These are phyloP conservation scores for Stenocarpella maydis DNA, from an alignment of 2,329 filamentous ascomycete species.

Conservation along the genomic window DNA sequence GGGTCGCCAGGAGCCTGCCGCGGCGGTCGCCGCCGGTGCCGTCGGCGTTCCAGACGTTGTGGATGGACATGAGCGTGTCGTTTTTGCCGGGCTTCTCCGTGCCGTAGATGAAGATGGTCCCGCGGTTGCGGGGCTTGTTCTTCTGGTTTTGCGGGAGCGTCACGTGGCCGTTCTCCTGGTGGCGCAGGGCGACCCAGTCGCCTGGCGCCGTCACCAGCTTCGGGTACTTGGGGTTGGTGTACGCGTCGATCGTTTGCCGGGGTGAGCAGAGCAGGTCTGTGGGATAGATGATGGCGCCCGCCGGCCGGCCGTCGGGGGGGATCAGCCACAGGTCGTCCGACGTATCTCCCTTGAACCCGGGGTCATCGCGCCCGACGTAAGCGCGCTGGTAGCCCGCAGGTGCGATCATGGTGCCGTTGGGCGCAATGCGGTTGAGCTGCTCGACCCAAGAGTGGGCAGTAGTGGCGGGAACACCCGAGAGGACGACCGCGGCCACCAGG, in stretches of 20 bases:
- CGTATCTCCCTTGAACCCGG: conserved; percentile 61
- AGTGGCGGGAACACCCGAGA: conserved; percentile 45
- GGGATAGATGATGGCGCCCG: conserved; percentile 56
- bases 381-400: conserved; percentile 78
- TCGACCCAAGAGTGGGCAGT: conserved; percentile 85
- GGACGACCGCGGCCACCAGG: conserved; percentile 39
- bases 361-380: conserved; percentile 65
- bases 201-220: conserved; percentile 68
- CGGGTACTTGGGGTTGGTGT: conserved; percentile 65
- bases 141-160: conserved; percentile 63
- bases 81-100: conserved; percentile 64
- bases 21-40: conserved; percentile 83
- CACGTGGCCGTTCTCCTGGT: conserved; percentile 81
- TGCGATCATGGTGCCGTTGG: conserved; percentile 78
- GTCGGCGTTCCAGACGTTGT: conserved; percentile 79
- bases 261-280: conserved; percentile 70
- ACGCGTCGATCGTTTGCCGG: conserved; percentile 65
- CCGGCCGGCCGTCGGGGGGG: conserved; percentile 59
- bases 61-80: conserved; percentile 59
- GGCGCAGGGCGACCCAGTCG: conserved; percentile 71
- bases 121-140: conserved; percentile 70
- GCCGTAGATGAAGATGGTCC: conserved; percentile 79
- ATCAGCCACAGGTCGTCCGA: conserved; percentile 68
- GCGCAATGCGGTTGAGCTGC: conserved; percentile 72
- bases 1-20: conserved; percentile 77